phyloP scores from a whole-genome alignment of 1,139 yeast species.

The Taiozyma onychis region DNA sequence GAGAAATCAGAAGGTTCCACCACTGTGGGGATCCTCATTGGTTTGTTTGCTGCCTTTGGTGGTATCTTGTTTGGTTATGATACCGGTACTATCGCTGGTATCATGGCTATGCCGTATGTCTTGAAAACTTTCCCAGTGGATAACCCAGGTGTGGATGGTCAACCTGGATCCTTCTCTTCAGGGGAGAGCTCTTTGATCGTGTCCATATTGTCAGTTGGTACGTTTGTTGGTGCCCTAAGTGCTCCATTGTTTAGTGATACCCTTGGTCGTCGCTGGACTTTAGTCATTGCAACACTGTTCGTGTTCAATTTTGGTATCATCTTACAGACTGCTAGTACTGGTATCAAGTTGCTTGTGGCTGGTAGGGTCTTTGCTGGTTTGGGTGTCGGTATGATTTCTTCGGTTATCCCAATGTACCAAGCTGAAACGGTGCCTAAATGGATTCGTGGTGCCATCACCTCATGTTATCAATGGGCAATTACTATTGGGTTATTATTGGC shows the following conservation, averaged over 20 bases:
- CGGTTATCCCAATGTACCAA: constrained; percentile 62
- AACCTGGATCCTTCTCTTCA: constrained; percentile 37
- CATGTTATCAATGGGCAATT: constrained; percentile 63
- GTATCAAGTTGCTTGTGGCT: constrained; percentile 42
- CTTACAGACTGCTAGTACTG: constrained; percentile 54
- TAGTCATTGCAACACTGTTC: constrained; percentile 45
- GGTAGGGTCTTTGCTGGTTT: constrained; percentile 62
- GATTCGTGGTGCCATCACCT: constrained; percentile 64
- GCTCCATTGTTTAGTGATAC: constrained; percentile 56
- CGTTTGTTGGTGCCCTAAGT: constrained; percentile 49
- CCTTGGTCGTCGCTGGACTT: constrained; percentile 54
- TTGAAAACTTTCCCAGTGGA: constrained; percentile 35
- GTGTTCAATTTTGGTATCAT: constrained; percentile 57
- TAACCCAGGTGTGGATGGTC: constrained; percentile 22
- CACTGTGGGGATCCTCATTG: constrained; percentile 26
- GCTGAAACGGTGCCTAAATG: constrained; percentile 67
- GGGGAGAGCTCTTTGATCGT: constrained; percentile 54
- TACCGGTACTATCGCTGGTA: constrained; percentile 55
- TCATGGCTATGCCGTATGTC: constrained; percentile 48
- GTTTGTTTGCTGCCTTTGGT: constrained; percentile 45
- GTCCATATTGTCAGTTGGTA: constrained; percentile 52
- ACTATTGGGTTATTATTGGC: constrained; percentile 68
- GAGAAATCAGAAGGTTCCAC: constrained; percentile 29
- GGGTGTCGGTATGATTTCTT: constrained; percentile 66
- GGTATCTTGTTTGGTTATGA: constrained; percentile 57